Conservation (phyloP, 805 yeast species). For the Candida pini region DNA sequence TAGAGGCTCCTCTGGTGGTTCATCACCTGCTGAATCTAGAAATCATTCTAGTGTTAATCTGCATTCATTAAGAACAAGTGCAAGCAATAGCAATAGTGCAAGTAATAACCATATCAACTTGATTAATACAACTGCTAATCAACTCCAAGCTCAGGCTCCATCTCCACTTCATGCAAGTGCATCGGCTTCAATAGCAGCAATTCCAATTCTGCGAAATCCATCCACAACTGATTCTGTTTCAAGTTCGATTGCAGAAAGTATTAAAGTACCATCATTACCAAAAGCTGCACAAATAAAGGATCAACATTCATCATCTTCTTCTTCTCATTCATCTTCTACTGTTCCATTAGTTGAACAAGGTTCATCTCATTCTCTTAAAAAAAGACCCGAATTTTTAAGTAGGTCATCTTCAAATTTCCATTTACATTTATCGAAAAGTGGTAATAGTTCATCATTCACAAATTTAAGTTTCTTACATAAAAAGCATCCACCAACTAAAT, state of each 20-base stretch:
- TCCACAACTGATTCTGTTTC: too few relatives aligned
- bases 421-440: constrained; percentile 15
- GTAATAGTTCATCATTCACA: constrained; percentile 22
- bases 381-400: constrained; percentile 15
- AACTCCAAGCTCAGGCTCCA: not conserved
- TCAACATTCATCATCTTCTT: constrained; percentile 3
- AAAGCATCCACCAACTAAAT: constrained; percentile 2
- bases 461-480: constrained; percentile 20
- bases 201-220: not conserved
- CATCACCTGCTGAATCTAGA: constrained; percentile 38
- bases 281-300: not conserved
- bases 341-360: too few relatives aligned
- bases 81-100: too few relatives aligned
- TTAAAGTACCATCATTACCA: too few relatives aligned
- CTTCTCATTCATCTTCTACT: constrained; percentile 2
- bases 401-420: constrained; percentile 17
- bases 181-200: not conserved
- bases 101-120: not conserved
- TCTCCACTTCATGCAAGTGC: not conserved
- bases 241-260: too few relatives aligned
- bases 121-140: not conserved
- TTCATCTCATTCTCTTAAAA: too few relatives aligned
- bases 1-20: constrained; percentile 26
- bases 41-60: constrained; percentile 31
- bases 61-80: constrained; percentile 7